Conservation (phyloP, 805 yeast genomes). For the Pichia paraexigua region DNA sequence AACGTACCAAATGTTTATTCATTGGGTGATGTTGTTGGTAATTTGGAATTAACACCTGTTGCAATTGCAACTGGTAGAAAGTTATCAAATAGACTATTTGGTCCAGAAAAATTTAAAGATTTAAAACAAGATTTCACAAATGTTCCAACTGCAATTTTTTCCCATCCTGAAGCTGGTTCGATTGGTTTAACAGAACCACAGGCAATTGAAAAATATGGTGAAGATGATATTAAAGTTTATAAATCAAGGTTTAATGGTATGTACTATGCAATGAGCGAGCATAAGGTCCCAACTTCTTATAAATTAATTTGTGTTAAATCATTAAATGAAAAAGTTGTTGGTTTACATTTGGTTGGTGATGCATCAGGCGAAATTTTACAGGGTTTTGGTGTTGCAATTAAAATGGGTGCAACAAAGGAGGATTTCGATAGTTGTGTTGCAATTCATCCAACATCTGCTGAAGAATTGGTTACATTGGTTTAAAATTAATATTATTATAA, state of each 20-base stretch:
- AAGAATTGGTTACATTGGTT: conserved; percentile 85
- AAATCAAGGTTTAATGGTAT: conserved; percentile 78
- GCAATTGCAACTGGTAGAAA: conserved; percentile 98
- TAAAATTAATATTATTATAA: not conserved
- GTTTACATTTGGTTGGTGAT: conserved; percentile 91
- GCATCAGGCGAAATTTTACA: conserved; percentile 86
- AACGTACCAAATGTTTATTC: conserved; percentile 65
- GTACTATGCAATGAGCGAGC: conserved; percentile 83
- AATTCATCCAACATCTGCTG: conserved; percentile 97
- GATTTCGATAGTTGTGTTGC: conserved; percentile 97
- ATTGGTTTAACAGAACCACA: conserved; percentile 78
- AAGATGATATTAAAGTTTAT: conserved; percentile 73
- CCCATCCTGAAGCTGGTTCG: conserved; percentile 97
- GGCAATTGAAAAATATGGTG: conserved; percentile 74
- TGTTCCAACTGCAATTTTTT: conserved; percentile 92
- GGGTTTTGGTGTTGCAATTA: conserved; percentile 96
- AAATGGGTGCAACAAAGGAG: conserved; percentile 98
- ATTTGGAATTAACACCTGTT: conserved; percentile 92
- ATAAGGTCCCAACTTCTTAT: conserved; percentile 82
- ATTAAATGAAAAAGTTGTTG: conserved; percentile 85
- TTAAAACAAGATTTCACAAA: conserved; percentile 81
- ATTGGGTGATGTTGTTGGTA: conserved; percentile 91
- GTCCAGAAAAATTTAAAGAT: conserved; percentile 57
- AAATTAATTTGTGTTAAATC: conserved; percentile 69
- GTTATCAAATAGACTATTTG: conserved; percentile 85